A percentile compares a stretch with the other conserved stretches of the same genome.
phyloP scores from a whole-genome alignment of 148 eudicot species.

The Dysphania ambrosioides region DNA sequence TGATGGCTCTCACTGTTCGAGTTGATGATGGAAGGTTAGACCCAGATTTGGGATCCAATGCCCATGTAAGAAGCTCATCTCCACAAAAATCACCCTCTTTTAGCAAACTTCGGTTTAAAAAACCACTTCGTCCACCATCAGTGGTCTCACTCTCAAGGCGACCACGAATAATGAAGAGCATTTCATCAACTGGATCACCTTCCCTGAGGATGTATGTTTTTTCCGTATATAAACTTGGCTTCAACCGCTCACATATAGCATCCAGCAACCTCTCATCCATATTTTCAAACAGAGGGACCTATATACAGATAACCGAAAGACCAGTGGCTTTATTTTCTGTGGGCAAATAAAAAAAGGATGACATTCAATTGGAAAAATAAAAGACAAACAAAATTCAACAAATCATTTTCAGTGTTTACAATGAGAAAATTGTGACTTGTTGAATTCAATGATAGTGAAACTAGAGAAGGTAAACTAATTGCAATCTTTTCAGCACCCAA shows the following conservation, averaged over 20 bases:
- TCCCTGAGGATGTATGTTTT: conserved; percentile 68
- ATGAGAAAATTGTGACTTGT: neutral
- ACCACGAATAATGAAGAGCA: conserved; percentile 91
- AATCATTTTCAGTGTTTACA: neutral
- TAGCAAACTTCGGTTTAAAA: conserved; percentile 64
- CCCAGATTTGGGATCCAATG: conserved; percentile 76
- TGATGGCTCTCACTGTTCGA: conserved; percentile 71
- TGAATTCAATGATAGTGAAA: neutral
- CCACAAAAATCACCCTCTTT: conserved; percentile 90
- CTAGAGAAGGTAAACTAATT: neutral
- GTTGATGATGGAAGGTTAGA: conserved; percentile 82
- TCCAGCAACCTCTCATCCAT: conserved; percentile 89
- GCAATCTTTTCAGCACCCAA: neutral
- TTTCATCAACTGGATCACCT: conserved; percentile 93
- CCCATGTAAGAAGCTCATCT: conserved; percentile 89
- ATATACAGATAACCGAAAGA: no score
- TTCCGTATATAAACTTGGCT: conserved; percentile 79
- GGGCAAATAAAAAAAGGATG: no score
- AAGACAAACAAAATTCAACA: neutral
- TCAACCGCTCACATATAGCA: conserved; percentile 82
- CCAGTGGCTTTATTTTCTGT: neutral
- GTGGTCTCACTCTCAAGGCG: conserved; percentile 88
- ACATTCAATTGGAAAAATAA: neutral
- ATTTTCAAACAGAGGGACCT: conserved; percentile 91
- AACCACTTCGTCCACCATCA: conserved; percentile 87